Evolutionary conservation across 2,329 filamentous ascomycete species (phyloP).

Genomic region (Shiraia bambusicola): DNA sequence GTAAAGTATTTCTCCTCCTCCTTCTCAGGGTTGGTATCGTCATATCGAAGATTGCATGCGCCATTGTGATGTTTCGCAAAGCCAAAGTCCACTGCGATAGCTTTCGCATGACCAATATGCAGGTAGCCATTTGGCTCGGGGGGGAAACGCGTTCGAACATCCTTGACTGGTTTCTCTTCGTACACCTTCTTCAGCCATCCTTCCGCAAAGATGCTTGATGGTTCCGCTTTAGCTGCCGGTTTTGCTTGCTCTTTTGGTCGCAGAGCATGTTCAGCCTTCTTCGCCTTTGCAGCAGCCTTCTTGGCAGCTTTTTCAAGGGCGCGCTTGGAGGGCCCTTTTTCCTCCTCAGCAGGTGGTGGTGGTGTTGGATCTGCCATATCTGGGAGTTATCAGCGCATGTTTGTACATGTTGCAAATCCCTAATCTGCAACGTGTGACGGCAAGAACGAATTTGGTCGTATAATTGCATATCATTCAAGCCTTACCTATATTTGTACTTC

Average conservation of each 20-base stretch:
- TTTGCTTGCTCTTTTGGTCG: conserved; percentile 44
- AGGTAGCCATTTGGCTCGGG: conserved; percentile 83
- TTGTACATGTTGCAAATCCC: not conserved
- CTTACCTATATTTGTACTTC: not conserved
- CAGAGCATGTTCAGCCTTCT: conserved; percentile 47
- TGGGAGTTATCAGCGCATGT: conserved; percentile 3
- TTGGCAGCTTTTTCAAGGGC: conserved; percentile 53
- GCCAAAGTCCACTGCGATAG: conserved; percentile 94
- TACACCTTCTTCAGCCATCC: conserved; percentile 55
- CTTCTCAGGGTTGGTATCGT: conserved; percentile 93
- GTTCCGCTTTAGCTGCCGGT: conserved; percentile 28
- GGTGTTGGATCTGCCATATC: conserved; percentile 29
- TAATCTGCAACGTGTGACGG: not conserved
- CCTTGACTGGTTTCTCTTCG: conserved; percentile 50
- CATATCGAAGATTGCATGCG: conserved; percentile 75
- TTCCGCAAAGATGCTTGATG: conserved; percentile 48
- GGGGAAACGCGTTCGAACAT: conserved; percentile 53
- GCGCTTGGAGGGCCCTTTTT: conserved; percentile 49
- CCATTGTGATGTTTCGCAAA: conserved; percentile 85
- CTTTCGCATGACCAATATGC: conserved; percentile 92
- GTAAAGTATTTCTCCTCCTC: conserved; percentile 89
- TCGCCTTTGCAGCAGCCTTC: conserved; percentile 49
- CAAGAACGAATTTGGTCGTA: no score
- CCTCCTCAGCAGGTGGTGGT: conserved; percentile 27
- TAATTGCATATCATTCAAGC: no score